A percentile compares a stretch with the other conserved stretches of the same genome.
phyloP scores from a whole-genome alignment of 495 filamentous ascomycete genomes.

The Aspergillus carlsbadensis region DNA sequence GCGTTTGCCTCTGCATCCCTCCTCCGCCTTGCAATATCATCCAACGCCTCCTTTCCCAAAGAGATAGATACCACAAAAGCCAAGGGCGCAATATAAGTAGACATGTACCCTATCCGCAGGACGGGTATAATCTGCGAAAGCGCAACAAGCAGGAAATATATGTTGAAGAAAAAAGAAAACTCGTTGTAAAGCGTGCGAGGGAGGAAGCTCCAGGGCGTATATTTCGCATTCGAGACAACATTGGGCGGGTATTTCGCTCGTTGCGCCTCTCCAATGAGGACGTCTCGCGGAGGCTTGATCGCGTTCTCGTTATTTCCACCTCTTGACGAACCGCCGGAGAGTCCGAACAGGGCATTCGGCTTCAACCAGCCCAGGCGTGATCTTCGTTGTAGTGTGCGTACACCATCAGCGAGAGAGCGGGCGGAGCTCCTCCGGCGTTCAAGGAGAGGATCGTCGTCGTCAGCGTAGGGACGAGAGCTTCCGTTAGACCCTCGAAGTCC shows the following conservation, averaged over 20 bases:
- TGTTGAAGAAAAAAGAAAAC: constrained; percentile 99
- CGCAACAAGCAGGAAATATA: constrained; percentile 95
- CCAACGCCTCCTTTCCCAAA: constrained; percentile 91
- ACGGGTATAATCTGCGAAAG: constrained; percentile 88
- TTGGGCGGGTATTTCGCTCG: constrained; percentile 59
- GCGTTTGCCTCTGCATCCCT: constrained; percentile 94
- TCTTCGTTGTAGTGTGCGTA: constrained; percentile 23
- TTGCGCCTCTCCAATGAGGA: constrained; percentile 44
- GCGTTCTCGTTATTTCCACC: constrained; percentile 21
- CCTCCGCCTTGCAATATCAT: constrained; percentile 82
- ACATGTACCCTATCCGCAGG: constrained; percentile 88
- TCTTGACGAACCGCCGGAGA: constrained; percentile 11
- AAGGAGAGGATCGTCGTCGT: constrained; percentile 69
- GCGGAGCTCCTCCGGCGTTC: constrained; percentile 32
- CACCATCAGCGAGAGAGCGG: constrained; percentile 30
- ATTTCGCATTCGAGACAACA: constrained; percentile 94
- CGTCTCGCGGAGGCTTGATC: constrained; percentile 41
- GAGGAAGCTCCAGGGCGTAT: constrained; percentile 93
- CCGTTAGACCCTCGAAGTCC: constrained; percentile 39
- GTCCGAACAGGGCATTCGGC: constrained; percentile 19
- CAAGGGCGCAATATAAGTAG: constrained; percentile 90
- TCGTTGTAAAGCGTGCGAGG: constrained; percentile 95
- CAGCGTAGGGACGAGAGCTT: constrained; percentile 51
- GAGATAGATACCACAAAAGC: constrained; percentile 90
- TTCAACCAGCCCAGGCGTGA: constrained; percentile 30